A percentile compares a stretch with the other conserved stretches of the same genome.
Evolutionary conservation across 208 protist species (phyloP).

Genomic region (Trypanosoma scelopori): DNA sequence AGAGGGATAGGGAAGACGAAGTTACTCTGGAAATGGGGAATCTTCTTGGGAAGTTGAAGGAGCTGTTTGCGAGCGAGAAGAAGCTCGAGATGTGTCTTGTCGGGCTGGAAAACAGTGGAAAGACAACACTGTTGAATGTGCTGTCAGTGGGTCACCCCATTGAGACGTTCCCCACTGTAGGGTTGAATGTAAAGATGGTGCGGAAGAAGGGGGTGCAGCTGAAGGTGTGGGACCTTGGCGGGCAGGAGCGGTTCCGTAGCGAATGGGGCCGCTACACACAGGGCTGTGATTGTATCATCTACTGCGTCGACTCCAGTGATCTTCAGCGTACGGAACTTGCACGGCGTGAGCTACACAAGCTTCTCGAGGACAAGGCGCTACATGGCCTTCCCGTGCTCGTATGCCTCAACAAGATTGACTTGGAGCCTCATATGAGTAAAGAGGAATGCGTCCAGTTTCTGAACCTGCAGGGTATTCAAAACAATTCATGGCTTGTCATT

Average conservation of each 20-base stretch:
- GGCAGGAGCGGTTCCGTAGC: slow-evolving; percentile 69
- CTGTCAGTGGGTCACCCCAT: slow-evolving; percentile 65
- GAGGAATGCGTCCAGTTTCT: slow-evolving; percentile 72
- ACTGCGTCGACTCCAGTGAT: slow-evolving; percentile 69
- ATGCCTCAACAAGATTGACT: slow-evolving; percentile 87
- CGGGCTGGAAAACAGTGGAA: slow-evolving; percentile 74
- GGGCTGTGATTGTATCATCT: slow-evolving; percentile 76
- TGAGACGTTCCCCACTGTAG: slow-evolving; percentile 74
- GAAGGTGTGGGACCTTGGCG: slow-evolving; percentile 83
- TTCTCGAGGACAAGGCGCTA: slow-evolving; percentile 56
- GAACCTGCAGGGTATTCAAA: slow-evolving; percentile 46
- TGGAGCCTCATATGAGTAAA: slow-evolving; percentile 78
- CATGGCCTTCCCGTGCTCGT: slow-evolving; percentile 64
- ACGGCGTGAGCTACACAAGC: slow-evolving; percentile 58
- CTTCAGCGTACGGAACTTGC: slow-evolving; percentile 55
- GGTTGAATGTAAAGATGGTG: slow-evolving; percentile 80
- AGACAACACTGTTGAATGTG: slow-evolving; percentile 84
- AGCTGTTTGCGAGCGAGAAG: slow-evolving; percentile 58
- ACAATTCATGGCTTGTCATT: slow-evolving; percentile 67
- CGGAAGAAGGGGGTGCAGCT: slow-evolving; percentile 75
- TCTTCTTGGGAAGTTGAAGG: slow-evolving; percentile 47
- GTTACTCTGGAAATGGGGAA: slow-evolving; percentile 38
- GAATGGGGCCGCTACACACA: slow-evolving; percentile 79
- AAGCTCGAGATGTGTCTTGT: slow-evolving; percentile 78
- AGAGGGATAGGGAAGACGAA: not conserved